phyloP scores from a whole-genome alignment of 768 basidiomycete species.

The Tulasnella sp. region DNA sequence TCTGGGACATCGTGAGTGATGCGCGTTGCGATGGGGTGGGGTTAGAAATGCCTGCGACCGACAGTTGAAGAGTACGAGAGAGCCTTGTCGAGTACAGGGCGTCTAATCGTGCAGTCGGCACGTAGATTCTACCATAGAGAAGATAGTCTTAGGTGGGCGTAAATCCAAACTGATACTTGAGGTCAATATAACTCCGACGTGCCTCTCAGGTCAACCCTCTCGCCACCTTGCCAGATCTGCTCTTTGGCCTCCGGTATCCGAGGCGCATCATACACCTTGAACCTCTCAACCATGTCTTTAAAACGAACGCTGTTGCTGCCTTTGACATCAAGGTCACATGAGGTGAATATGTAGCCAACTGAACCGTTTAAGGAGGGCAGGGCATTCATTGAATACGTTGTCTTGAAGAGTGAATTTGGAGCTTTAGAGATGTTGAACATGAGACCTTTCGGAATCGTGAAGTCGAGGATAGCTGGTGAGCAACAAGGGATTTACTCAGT shows the following conservation, averaged over 20 bases:
- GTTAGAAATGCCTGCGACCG: slow-evolving; percentile 80
- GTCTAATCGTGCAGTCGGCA: slow-evolving; percentile 80
- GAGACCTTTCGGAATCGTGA: slow-evolving; percentile 69
- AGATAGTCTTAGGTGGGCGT: slow-evolving; percentile 58
- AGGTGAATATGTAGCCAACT: slow-evolving; percentile 86
- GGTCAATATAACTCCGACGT: slow-evolving; percentile 20
- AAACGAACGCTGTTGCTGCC: slow-evolving; percentile 61
- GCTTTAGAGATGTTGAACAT: slow-evolving; percentile 77
- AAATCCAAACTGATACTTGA: not conserved
- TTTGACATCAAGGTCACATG: slow-evolving; percentile 65
- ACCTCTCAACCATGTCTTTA: slow-evolving; percentile 83
- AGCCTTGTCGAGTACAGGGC: slow-evolving; percentile 80
- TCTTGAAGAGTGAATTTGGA: slow-evolving; percentile 79
- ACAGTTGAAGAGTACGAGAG: slow-evolving; percentile 63
- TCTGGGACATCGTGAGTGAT: slow-evolving; percentile 9
- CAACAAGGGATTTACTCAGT: not conserved
- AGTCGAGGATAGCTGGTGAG: slow-evolving; percentile 77
- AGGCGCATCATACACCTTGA: slow-evolving; percentile 74
- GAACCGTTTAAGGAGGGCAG: slow-evolving; percentile 89
- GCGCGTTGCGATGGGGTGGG: slow-evolving; percentile 15
- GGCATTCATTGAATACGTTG: slow-evolving; percentile 85
- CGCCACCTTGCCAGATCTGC: slow-evolving; percentile 73
- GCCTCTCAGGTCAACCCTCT: slow-evolving; percentile 69
- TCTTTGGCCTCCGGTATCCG: slow-evolving; percentile 63
- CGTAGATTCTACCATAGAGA: slow-evolving; percentile 81